Percentiles rank a stretch among this genome's conserved stretches.
Evolutionary conservation across 2,329 filamentous ascomycete genomes (phyloP).

Genomic region (Cladorrhinum sp.): DNA sequence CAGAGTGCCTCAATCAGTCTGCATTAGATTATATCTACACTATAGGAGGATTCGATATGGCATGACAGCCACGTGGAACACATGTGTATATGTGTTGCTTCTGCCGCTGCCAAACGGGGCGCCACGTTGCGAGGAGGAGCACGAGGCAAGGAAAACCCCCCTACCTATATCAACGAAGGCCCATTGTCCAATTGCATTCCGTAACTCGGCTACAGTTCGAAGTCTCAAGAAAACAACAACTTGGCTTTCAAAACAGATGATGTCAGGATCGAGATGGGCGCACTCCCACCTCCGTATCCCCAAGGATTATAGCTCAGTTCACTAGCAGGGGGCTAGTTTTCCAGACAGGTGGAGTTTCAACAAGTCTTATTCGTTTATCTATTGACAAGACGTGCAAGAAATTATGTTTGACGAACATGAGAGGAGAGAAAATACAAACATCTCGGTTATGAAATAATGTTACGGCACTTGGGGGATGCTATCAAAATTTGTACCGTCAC

Average conservation of each 20-base stretch:
- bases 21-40: too few species aligned
- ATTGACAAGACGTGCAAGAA: background rate
- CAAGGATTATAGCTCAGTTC: background rate
- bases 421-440: background rate
- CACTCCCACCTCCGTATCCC: background rate
- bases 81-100: background rate
- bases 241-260: background rate
- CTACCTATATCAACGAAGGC: background rate
- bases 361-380: background rate
- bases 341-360: conserved; percentile 7
- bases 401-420: background rate
- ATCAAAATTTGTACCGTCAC: background rate
- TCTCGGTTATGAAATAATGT: background rate
- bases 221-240: background rate
- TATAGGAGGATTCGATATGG: background rate
- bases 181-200: background rate
- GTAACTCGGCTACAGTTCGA: background rate
- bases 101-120: background rate
- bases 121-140: background rate
- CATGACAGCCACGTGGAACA: background rate
- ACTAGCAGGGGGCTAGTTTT: conserved; percentile 1
- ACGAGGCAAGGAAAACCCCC: background rate
- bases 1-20: too few species aligned
- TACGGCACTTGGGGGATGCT: background rate
- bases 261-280: background rate